A percentile compares a stretch with the other conserved stretches of the same genome.
phyloP scores from a whole-genome alignment of 305 asterid species.

The Fraxinus greggii region DNA sequence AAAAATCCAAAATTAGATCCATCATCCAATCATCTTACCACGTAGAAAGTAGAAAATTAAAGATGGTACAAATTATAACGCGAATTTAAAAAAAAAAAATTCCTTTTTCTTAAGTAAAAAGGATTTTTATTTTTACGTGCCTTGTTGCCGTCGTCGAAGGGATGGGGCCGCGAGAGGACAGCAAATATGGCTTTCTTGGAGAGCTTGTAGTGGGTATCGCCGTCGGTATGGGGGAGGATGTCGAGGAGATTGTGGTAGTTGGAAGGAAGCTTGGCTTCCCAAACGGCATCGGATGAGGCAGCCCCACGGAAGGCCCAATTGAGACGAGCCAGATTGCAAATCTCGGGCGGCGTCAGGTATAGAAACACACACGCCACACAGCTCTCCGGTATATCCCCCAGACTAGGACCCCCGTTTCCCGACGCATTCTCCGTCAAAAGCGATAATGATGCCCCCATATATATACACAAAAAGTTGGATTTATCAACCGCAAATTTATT shows the following conservation, averaged over 20 bases:
- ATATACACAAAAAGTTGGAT: neutral
- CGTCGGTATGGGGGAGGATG: slow-evolving; percentile 43
- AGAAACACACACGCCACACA: slow-evolving; percentile 82
- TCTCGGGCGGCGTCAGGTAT: slow-evolving; percentile 86
- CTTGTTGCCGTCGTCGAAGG: slow-evolving; percentile 73
- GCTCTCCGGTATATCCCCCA: slow-evolving; percentile 94
- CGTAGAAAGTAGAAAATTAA: neutral
- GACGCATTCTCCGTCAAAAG: slow-evolving; percentile 67
- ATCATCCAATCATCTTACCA: neutral
- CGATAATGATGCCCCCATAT: slow-evolving; percentile 84
- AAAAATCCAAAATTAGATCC: slow-evolving; percentile 1
- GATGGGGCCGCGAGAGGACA: slow-evolving; percentile 64
- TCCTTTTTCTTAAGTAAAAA: neutral
- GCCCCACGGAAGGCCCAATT: slow-evolving; percentile 95
- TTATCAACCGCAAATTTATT: neutral
- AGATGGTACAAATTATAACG: neutral
- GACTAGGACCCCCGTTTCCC: slow-evolving; percentile 58
- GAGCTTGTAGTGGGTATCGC: slow-evolving; percentile 18
- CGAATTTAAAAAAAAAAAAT: neutral
- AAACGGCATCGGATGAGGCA: slow-evolving; percentile 89
- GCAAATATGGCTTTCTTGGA: slow-evolving; percentile 70
- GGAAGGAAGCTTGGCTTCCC: slow-evolving; percentile 87
- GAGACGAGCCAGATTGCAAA: slow-evolving; percentile 88
- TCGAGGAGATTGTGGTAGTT: slow-evolving; percentile 65
- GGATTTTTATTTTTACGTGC: slow-evolving; percentile 23